phyloP scores from a whole-genome alignment of 1,284 basidiomycete genomes.

The Irpex sp. region DNA sequence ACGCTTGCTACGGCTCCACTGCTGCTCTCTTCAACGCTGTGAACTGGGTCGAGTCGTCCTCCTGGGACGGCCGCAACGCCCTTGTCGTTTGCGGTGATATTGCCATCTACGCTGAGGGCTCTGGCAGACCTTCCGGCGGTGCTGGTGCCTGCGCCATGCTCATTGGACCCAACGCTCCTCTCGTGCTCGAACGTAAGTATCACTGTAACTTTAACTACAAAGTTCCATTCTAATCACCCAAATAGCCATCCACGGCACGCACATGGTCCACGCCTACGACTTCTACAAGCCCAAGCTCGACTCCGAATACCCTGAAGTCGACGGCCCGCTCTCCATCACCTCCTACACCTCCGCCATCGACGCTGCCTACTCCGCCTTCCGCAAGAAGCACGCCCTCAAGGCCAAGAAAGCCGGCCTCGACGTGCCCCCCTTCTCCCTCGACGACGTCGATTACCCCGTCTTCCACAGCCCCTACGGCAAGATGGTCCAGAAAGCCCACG shows the following conservation, averaged over 20 bases:
- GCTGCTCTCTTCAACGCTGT: conserved; percentile 97
- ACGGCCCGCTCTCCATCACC: conserved; percentile 94
- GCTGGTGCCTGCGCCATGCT: conserved; percentile 95
- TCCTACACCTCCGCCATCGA: conserved; percentile 96
- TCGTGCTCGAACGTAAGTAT: conserved; percentile 90
- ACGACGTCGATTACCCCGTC: conserved; percentile 85
- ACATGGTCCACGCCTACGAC: conserved; percentile 98
- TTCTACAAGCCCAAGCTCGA: conserved; percentile 96
- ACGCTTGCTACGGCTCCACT: conserved; percentile 98
- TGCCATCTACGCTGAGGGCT: conserved; percentile 96
- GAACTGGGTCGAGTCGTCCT: conserved; percentile 95
- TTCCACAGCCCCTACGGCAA: conserved; percentile 98
- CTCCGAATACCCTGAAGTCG: conserved; percentile 95
- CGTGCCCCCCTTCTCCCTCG: conserved; percentile 58
- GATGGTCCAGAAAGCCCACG: conserved; percentile 96
- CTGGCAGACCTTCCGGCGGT: conserved; percentile 94
- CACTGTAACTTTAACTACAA: conserved; percentile 2
- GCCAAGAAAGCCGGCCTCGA: conserved; percentile 49
- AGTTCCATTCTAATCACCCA: conserved; percentile 2
- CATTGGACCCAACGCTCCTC: conserved; percentile 93
- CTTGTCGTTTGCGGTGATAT: conserved; percentile 98
- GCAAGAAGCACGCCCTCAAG: conserved; percentile 72
- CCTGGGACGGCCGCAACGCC: conserved; percentile 98
- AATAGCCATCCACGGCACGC: conserved; percentile 92
- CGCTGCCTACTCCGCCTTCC: conserved; percentile 84